These are phyloP conservation scores for Mortierella sp. DNA, from an alignment of 371 early-diverging fungal genomes.

Conservation along the genomic window DNA sequence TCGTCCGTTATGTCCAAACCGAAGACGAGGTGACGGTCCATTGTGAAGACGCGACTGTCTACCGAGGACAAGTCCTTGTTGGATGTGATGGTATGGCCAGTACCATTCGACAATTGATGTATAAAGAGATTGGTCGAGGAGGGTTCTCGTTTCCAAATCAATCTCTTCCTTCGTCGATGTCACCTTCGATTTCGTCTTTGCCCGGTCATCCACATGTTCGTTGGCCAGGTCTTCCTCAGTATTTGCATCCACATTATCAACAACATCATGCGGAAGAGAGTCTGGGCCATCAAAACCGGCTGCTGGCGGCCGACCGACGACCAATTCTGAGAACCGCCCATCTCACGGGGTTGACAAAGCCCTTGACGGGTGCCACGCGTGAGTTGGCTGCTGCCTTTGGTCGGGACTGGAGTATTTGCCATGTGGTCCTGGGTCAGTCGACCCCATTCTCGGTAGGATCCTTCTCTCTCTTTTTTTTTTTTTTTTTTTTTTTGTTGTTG, in stretches of 20 bases:
- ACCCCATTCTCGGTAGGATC: slow-evolving; percentile 15
- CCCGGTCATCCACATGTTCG: too few relatives aligned
- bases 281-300: too few relatives aligned
- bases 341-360: slow-evolving; percentile 8
- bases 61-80: slow-evolving; percentile 13
- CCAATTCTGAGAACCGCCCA: neutral
- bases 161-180: too few relatives aligned
- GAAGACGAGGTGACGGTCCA: slow-evolving; percentile 9
- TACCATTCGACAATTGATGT: slow-evolving; percentile 11
- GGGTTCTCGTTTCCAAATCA: neutral
- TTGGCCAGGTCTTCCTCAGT: too few relatives aligned
- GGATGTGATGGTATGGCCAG: slow-evolving; percentile 19
- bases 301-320: slow-evolving; percentile 1
- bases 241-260: too few relatives aligned
- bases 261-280: too few relatives aligned
- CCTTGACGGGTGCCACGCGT: neutral
- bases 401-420: slow-evolving; percentile 6
- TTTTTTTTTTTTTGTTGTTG: too few relatives aligned
- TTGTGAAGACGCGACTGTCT: slow-evolving; percentile 14
- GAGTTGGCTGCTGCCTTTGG: slow-evolving; percentile 1
- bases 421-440: slow-evolving; percentile 15
- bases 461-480: too few relatives aligned
- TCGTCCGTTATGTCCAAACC: slow-evolving; percentile 8
- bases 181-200: too few relatives aligned
- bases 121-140: slow-evolving; percentile 7